Percentiles rank a stretch among this genome's conserved stretches.
Evolutionary conservation across 164 flowering plant genomes (phyloP).

Genomic region (Vitis amurensis): DNA sequence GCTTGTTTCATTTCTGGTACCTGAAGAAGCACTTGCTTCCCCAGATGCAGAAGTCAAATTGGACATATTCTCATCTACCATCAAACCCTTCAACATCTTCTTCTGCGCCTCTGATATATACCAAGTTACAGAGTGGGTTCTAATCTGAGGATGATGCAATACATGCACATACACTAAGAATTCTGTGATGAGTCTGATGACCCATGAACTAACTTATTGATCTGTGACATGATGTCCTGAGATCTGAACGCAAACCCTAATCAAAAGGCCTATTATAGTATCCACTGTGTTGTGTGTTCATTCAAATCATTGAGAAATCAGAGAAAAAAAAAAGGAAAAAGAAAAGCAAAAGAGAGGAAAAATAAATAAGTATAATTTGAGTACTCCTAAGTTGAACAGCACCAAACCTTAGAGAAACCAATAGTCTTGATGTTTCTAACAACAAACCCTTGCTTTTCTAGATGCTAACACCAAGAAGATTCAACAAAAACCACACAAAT

Average conservation of each 20-base stretch:
- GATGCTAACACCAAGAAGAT: conserved; percentile 19
- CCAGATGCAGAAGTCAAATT: conserved; percentile 37
- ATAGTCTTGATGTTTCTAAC: neutral
- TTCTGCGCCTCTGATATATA: neutral
- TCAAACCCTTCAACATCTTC: conserved; percentile 26
- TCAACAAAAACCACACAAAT: conserved; percentile 21
- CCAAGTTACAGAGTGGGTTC: neutral
- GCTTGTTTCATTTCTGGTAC: conserved; percentile 19
- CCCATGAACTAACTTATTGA: neutral
- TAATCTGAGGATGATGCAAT: conserved; percentile 2
- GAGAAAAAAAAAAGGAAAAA: neutral
- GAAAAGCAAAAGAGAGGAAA: conserved; percentile 11
- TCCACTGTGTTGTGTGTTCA: neutral
- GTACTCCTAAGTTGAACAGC: neutral
- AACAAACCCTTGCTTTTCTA: neutral
- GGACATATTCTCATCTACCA: conserved; percentile 31
- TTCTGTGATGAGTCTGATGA: neutral
- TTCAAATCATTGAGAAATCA: neutral
- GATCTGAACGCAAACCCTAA: conserved; percentile 17
- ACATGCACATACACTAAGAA: neutral
- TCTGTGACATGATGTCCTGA: conserved; percentile 2
- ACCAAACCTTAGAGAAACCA: conserved; percentile 10
- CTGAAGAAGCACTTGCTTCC: conserved; percentile 29
- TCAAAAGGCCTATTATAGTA: conserved; percentile 3
- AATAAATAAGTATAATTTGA: conserved; percentile 37